Percentiles rank a stretch among this genome's conserved stretches.
phyloP scores from a whole-genome alignment of 1,284 basidiomycete species.

The Cutaneotrichosporon cavernicola region DNA sequence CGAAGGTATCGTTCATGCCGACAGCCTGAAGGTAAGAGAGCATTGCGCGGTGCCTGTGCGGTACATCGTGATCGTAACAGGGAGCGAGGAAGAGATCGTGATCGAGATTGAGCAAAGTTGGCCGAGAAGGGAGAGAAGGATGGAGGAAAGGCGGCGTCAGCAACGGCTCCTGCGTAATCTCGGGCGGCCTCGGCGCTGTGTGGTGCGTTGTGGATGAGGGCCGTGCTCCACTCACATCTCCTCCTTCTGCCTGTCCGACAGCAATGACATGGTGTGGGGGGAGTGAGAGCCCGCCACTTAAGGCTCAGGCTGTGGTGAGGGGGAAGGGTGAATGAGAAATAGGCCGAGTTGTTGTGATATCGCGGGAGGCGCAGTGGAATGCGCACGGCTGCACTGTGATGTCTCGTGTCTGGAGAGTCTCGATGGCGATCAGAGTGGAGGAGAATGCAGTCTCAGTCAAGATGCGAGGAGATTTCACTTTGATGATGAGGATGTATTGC shows the following conservation, averaged over 20 bases:
- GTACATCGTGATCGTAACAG: not conserved
- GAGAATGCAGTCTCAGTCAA: not conserved
- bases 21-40: slow-evolving; percentile 74
- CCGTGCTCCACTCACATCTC: slow-evolving; percentile 63
- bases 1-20: slow-evolving; percentile 64
- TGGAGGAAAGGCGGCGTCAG: slow-evolving; percentile 4
- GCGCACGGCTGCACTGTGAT: not conserved
- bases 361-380: slow-evolving; percentile 2
- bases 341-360: slow-evolving; percentile 11
- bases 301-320: not conserved
- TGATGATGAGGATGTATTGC: not conserved
- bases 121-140: not conserved
- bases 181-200: slow-evolving; percentile 2
- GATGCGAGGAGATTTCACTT: not conserved
- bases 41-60: slow-evolving; percentile 74
- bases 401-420: not conserved
- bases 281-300: not conserved
- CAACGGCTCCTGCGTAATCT: slow-evolving; percentile 6
- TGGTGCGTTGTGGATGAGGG: not conserved
- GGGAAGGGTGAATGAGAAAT: slow-evolving; percentile 4
- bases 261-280: slow-evolving; percentile 47
- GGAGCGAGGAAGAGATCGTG: not conserved
- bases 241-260: slow-evolving; percentile 76
- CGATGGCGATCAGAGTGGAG: not conserved
- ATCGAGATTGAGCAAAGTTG: not conserved